A percentile compares a stretch with the other conserved stretches of the same genome.
phyloP scores from a whole-genome alignment of 169 alveolate genomes.

The Amoebophrya sp. region DNA sequence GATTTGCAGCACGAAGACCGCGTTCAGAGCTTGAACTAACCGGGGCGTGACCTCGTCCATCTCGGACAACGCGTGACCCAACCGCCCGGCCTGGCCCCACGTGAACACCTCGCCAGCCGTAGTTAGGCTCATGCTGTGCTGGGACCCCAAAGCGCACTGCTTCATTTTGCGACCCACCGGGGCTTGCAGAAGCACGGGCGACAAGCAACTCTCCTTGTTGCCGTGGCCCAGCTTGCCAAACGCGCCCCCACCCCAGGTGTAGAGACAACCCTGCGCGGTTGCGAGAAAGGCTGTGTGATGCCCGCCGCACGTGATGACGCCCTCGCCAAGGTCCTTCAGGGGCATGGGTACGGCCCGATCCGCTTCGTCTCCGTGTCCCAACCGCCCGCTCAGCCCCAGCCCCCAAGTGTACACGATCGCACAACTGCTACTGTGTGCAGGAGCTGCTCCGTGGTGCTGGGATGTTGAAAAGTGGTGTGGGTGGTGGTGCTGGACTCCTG shows the following conservation, averaged over 20 bases:
- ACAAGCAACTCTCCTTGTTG: not conserved
- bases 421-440: not conserved
- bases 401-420: conserved; percentile 46
- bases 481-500: too few relatives aligned
- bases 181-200: not conserved
- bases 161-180: too few relatives aligned
- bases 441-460: too few relatives aligned
- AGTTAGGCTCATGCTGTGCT: not conserved
- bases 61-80: not conserved
- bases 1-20: not conserved
- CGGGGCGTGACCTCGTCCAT: not conserved
- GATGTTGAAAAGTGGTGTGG: too few relatives aligned
- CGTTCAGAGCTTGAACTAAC: not conserved
- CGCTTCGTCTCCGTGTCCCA: conserved; percentile 46
- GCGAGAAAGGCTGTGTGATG: conserved; percentile 44
- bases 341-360: conserved; percentile 33
- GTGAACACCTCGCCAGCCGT: not conserved
- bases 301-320: conserved; percentile 44
- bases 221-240: conserved; percentile 51
- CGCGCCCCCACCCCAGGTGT: conserved; percentile 52
- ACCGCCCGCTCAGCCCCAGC: conserved; percentile 47
- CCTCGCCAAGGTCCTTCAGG: not conserved
- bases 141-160: not conserved
- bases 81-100: not conserved
- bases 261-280: conserved; percentile 15